Evolutionary conservation across 306 rosid species (phyloP), one percentile per base, ranked within the genome.

Genomic region (Clitoria ternatea): DNA sequence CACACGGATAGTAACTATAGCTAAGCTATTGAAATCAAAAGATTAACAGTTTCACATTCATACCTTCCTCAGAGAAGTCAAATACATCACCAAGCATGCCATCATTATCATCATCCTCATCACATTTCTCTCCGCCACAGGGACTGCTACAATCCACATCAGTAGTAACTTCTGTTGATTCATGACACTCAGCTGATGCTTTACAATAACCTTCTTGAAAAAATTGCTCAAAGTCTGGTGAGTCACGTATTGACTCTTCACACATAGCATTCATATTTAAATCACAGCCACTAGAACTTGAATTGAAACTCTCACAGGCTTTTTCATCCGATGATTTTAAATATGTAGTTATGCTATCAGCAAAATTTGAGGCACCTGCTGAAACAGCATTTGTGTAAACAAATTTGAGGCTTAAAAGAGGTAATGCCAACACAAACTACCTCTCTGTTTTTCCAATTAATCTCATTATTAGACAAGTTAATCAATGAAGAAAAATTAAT

Each of bases 31-130:
- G 4, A 64, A 75, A 83, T 32, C 39, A 52, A 53, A 62, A 70
- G 20, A 44, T 30, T 24, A 24, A 69, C 57, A 32, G 64, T 54
- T 63, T 66, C 63, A 55, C 26, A 61, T 43, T 66, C 80, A 26
- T 69, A 92, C 98, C 98, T 92, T 92, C 95, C 81, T 87, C 96
- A 1, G 92, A 92, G 83, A 92, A 92, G 74, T 82, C 89, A 85
- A 92, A 92, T 59, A 92, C 82, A 67, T 86, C 90, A 64, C 92
- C 96, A 76, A 86, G 89, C 94, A 89, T 77, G 83, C 86, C 90
- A 73, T 84, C 96, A 56, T 73, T 70, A 43, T 89, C 94, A 13
- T 80, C 96, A 69, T 77, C 92, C 61, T 89, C 95, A 78, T 89
- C 95, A 30, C 78, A 74, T 78, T 92, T 92, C 77, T 84, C 98